phyloP scores from a whole-genome alignment of 768 basidiomycete genomes.

The Rickenella mellea region DNA sequence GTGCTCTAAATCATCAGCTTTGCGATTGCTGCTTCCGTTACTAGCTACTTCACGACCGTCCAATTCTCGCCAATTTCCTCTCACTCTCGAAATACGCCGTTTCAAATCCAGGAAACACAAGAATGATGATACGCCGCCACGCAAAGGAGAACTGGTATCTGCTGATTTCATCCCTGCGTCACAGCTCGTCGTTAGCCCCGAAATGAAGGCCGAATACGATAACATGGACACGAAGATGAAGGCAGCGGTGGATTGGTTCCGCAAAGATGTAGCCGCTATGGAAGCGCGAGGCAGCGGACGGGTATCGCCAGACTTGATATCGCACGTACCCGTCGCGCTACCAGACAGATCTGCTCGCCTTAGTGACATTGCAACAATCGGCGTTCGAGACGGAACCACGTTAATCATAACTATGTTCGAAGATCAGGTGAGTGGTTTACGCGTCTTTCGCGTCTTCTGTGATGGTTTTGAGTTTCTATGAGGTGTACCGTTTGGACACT shows the following conservation, averaged over 20 bases:
- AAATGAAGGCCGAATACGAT: slow-evolving; percentile 48
- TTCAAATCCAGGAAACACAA: too few species aligned
- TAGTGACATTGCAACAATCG: slow-evolving; percentile 72
- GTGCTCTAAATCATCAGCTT: too few species aligned
- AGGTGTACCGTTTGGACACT: slow-evolving; percentile 1
- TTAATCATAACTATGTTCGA: slow-evolving; percentile 72
- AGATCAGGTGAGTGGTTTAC: slow-evolving; percentile 46
- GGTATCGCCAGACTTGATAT: slow-evolving; percentile 62
- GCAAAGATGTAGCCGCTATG: slow-evolving; percentile 63
- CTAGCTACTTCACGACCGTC: too few species aligned
- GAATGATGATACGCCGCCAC: too few species aligned
- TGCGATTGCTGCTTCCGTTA: too few species aligned
- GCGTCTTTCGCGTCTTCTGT: not conserved
- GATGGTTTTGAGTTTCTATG: not conserved
- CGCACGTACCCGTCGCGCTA: slow-evolving; percentile 53
- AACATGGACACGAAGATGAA: slow-evolving; percentile 59
- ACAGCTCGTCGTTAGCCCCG: slow-evolving; percentile 45
- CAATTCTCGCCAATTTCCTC: too few species aligned
- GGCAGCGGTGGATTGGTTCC: slow-evolving; percentile 58
- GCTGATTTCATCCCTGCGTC: slow-evolving; percentile 59
- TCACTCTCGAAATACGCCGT: too few species aligned
- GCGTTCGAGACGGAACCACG: slow-evolving; percentile 67
- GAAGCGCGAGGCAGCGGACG: slow-evolving; percentile 70
- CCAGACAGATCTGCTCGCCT: slow-evolving; percentile 27
- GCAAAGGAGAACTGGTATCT: slow-evolving; percentile 15